Base-by-base conservation (phyloP, 106 monocot species). In the Phalaenopsis aphrodite region DNA sequence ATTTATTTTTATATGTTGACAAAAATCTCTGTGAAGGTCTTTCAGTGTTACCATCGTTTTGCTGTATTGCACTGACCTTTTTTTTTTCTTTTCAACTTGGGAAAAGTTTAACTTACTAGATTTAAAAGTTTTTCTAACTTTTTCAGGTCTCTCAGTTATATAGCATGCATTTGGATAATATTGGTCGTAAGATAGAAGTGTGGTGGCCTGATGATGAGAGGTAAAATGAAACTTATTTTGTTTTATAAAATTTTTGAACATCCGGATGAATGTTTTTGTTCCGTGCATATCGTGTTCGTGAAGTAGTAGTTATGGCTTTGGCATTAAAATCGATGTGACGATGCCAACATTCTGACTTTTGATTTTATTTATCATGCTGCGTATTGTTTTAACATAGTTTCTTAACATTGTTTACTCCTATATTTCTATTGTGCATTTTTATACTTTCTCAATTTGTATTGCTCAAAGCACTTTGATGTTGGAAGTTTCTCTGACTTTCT, bases 121-220 rank as follows among this genome's bases (percentile, higher is more conserved):
- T 69, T 18, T 43, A 19, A 19, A 7, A 3, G 48, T 76, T 76
- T 49, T 30, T 76, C 52, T 76, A 3, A 4, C n/a, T 9, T 76
- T 76, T 24, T 52, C 49, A 48, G 76, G 24, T 48, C 5, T 11
- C 23, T 76, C 12, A 2, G 39, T 1, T 30, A 16, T 4, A 49
- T 15, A 76, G 52, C 3, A 11, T 49, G 30, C 52, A 30, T 61
- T 61, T 38, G 42, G 74, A 74, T 10, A 18, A 43, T 74, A 18
- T 21, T 76, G 76, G 76, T 8, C 42, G 48, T 23, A 30, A 48
- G 49, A 76, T 76, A 48, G 76, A 76, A 52, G 76, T 76, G 48
- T 76, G 48, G 76, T 76, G 76, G 76, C 76, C 76, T 76, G 76
- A 76, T 76, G 76, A 76, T 76, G 3, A 23, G 49, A 39, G 11